Conservation (phyloP, 257 asterid species). For the Rhazya stricta region DNA sequence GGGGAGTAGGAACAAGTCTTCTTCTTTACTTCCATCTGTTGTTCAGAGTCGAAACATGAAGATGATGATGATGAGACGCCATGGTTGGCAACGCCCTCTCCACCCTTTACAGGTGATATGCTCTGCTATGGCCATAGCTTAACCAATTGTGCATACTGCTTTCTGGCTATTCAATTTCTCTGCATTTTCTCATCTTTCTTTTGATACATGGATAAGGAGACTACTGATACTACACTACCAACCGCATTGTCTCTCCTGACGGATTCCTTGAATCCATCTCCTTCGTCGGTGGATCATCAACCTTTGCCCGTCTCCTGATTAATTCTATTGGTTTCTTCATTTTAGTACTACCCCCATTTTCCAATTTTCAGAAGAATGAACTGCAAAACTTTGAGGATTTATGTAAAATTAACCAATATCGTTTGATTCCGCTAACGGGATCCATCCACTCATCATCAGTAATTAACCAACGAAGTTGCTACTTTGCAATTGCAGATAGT, state of each 20-base stretch:
- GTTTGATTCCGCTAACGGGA: too few relatives aligned
- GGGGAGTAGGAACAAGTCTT: not conserved
- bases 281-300: too few relatives aligned
- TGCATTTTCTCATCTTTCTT: not conserved
- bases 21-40: not conserved
- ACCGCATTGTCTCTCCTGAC: not conserved
- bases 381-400: too few relatives aligned
- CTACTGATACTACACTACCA: too few relatives aligned
- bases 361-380: too few relatives aligned
- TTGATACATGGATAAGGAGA: too few relatives aligned
- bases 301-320: too few relatives aligned
- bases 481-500: slow-evolving; percentile 56
- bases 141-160: not conserved
- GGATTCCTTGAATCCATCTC: too few relatives aligned
- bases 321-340: not conserved
- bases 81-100: slow-evolving; percentile 99
- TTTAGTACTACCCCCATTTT: too few relatives aligned
- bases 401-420: too few relatives aligned
- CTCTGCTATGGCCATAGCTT: not conserved
- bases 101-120: slow-evolving; percentile 74
- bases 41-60: not conserved
- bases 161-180: not conserved
- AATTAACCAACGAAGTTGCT: not conserved
- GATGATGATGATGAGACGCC: slow-evolving; percentile 48
- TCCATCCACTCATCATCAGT: not conserved